These are phyloP conservation scores for Auricularia sp. DNA, from an alignment of 768 basidiomycete species.

Conservation along the genomic window DNA sequence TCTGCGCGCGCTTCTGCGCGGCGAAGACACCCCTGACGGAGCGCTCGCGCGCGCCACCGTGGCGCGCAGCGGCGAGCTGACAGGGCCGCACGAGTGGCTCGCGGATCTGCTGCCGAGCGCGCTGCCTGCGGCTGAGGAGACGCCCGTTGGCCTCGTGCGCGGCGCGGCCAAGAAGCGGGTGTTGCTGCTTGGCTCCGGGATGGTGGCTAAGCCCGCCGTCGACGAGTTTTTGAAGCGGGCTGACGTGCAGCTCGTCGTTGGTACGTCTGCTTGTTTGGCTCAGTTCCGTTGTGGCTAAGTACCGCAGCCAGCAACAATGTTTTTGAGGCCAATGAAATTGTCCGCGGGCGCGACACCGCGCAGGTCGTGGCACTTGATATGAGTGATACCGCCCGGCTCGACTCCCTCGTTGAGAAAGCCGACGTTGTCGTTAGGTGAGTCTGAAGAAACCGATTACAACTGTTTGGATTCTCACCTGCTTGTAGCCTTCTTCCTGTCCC, in stretches of 20 bases:
- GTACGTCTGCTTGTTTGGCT: slow-evolving; percentile 33
- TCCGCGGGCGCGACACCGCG: slow-evolving; percentile 37
- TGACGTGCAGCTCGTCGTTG: slow-evolving; percentile 65
- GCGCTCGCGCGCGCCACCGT: slow-evolving; percentile 67
- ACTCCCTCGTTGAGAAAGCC: slow-evolving; percentile 43
- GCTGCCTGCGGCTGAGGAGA: background rate
- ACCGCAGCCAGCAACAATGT: slow-evolving; percentile 61
- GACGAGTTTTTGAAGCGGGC: slow-evolving; percentile 52
- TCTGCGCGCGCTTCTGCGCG: slow-evolving; percentile 42
- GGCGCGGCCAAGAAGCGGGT: slow-evolving; percentile 34
- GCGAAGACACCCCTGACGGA: slow-evolving; percentile 17
- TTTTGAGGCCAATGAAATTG: slow-evolving; percentile 40
- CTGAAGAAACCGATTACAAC: background rate
- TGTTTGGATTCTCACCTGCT: background rate
- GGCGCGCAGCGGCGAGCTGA: slow-evolving; percentile 46
- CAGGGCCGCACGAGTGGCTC: slow-evolving; percentile 48
- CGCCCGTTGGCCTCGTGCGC: slow-evolving; percentile 7
- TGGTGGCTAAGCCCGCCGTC: slow-evolving; percentile 87
- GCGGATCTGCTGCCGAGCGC: slow-evolving; percentile 36
- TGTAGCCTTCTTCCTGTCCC: slow-evolving; percentile 67
- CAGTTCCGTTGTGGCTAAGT: slow-evolving; percentile 1
- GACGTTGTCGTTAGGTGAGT: slow-evolving; percentile 80
- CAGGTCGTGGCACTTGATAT: slow-evolving; percentile 52
- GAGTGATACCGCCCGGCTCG: slow-evolving; percentile 33
- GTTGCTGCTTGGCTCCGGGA: slow-evolving; percentile 83